Conservation (phyloP, 352 stramenopile species). For the Phytopythium boreale region DNA sequence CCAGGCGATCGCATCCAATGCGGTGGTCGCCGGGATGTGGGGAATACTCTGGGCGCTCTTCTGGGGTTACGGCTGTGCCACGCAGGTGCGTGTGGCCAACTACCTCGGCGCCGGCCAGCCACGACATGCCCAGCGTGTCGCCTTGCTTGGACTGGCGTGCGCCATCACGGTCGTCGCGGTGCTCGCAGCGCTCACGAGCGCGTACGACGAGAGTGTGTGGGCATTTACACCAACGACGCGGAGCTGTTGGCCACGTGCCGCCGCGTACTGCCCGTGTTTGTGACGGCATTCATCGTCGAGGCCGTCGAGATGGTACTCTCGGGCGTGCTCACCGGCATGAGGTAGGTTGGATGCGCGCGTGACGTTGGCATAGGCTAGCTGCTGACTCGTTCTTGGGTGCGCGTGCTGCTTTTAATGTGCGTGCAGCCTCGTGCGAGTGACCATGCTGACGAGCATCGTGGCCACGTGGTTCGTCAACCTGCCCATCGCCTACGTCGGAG, state of each 20-base stretch:
- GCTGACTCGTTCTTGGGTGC: background rate
- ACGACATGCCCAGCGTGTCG: conserved; percentile 41
- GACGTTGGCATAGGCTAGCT: background rate
- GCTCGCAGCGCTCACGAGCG: conserved; percentile 40
- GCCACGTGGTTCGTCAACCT: conserved; percentile 70
- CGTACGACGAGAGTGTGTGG: conserved; percentile 48
- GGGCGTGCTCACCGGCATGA: conserved; percentile 67
- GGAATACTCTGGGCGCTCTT: conserved; percentile 70
- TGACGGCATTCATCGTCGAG: conserved; percentile 57
- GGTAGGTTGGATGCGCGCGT: conserved; percentile 17
- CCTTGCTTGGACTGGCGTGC: conserved; percentile 50
- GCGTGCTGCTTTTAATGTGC: background rate
- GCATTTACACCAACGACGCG: conserved; percentile 58
- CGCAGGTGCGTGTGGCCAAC: conserved; percentile 74
- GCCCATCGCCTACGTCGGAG: conserved; percentile 51
- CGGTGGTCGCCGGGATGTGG: conserved; percentile 69
- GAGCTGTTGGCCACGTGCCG: conserved; percentile 43
- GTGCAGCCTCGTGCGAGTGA: conserved; percentile 52
- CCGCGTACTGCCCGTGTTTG: conserved; percentile 57
- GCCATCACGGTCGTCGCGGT: conserved; percentile 44
- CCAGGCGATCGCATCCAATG: conserved; percentile 60
- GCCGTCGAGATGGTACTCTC: conserved; percentile 58
- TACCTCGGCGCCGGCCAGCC: conserved; percentile 66
- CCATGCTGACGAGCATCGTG: conserved; percentile 58
- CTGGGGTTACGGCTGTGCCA: conserved; percentile 78